Conservation (phyloP, 306 rosid genomes). For the Castanea crenata region DNA sequence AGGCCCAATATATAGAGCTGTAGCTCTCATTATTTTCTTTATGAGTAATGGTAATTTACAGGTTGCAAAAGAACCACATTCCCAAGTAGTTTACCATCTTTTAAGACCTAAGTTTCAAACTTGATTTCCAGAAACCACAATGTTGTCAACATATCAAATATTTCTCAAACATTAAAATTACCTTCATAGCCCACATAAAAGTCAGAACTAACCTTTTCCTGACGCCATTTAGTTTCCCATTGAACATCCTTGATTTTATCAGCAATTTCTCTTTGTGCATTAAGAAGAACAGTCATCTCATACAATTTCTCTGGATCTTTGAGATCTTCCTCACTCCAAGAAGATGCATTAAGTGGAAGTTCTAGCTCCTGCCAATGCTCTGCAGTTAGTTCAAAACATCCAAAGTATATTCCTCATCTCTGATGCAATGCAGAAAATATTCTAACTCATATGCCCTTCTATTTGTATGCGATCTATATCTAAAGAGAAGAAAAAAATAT, state of each 20-base stretch:
- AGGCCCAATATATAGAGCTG: neutral
- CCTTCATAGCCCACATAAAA: slow-evolving; percentile 4
- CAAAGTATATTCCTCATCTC: neutral
- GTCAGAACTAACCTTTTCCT: slow-evolving; percentile 66
- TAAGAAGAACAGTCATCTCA: slow-evolving; percentile 94
- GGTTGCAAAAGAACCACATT: neutral
- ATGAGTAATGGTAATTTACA: neutral
- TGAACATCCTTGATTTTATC: slow-evolving; percentile 88
- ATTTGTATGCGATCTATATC: neutral
- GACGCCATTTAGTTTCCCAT: slow-evolving; percentile 92
- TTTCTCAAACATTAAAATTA: neutral
- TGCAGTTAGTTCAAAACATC: slow-evolving; percentile 30
- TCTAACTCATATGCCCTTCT: neutral
- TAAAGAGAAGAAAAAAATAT: neutral
- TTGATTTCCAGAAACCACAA: neutral
- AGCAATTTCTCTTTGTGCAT: slow-evolving; percentile 90
- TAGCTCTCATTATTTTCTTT: neutral
- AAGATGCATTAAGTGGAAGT: slow-evolving; percentile 86
- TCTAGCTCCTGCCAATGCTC: slow-evolving; percentile 65
- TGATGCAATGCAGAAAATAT: neutral
- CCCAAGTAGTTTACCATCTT: neutral
- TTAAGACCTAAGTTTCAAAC: neutral
- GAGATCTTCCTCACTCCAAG: slow-evolving; percentile 89
- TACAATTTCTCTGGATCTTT: slow-evolving; percentile 73
- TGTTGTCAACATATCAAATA: neutral